phyloP scores from a whole-genome alignment of 768 basidiomycete species.

The Neoboletus brunneissimus region DNA sequence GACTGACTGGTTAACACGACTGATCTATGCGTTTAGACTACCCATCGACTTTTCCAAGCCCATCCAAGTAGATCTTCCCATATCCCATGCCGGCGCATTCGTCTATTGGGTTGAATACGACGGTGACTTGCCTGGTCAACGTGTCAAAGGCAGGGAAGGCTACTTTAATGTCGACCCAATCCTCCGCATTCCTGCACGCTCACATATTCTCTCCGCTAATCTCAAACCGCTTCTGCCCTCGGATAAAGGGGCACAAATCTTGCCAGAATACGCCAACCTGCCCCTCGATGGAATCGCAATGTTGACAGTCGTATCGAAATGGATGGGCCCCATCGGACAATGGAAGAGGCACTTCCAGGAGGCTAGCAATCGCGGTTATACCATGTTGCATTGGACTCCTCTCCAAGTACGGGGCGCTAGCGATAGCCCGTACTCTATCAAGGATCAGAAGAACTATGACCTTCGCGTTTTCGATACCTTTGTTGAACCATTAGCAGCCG shows the following conservation, averaged over 20 bases:
- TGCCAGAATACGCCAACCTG: conserved; percentile 57
- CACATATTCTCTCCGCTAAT: conserved; percentile 64
- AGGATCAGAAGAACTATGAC: conserved; percentile 83
- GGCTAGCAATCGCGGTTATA: conserved; percentile 88
- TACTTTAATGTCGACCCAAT: conserved; percentile 97
- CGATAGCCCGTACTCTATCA: conserved; percentile 91
- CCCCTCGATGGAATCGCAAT: conserved; percentile 88
- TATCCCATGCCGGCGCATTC: conserved; percentile 96
- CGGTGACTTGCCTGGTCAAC: conserved; percentile 49
- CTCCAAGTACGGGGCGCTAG: conserved; percentile 88
- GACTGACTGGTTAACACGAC: neutral
- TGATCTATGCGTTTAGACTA: conserved; percentile 47
- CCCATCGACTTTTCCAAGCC: conserved; percentile 87
- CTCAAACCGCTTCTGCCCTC: conserved; percentile 49
- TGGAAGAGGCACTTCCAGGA: conserved; percentile 84
- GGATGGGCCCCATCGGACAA: conserved; percentile 84
- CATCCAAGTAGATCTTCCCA: conserved; percentile 91
- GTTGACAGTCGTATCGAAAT: conserved; percentile 91
- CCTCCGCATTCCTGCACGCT: conserved; percentile 70
- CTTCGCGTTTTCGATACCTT: conserved; percentile 57
- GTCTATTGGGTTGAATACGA: conserved; percentile 95
- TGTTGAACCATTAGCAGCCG: conserved; percentile 48
- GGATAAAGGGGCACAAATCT: conserved; percentile 51
- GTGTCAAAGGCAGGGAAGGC: conserved; percentile 80
- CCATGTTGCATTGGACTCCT: conserved; percentile 97